Base-by-base conservation (phyloP, 495 filamentous ascomycete species). In the Podospora australis region DNA sequence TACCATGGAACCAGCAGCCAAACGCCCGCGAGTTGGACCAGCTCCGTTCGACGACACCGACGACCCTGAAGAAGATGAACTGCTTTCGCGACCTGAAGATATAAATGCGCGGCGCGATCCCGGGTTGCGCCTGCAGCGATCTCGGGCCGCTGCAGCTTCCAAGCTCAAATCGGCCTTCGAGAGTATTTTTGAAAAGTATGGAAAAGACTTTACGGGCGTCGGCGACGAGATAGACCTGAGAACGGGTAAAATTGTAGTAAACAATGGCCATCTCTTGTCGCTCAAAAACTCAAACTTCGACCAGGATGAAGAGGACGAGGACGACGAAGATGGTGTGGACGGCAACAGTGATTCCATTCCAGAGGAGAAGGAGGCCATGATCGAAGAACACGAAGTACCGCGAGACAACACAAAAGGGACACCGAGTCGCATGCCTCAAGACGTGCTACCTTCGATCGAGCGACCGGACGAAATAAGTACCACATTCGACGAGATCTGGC, bases 151-250 rank as follows among this genome's bases (percentile, higher is more conserved):
- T 44, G 84, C 86, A 48, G 79, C 81, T 26, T 63, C 68, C 36
- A 80, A 76, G 34, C 76, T 96, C 10, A 90, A 91, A 69, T 82
- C 79, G 9, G 77, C 80, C 2, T 95, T 92, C 55, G 90, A 96
- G 57, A 60, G 71, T 36, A 95, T 98, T 29, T 95, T 96, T 57
- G 78, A 80, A 23, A 95, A 92, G 64, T 98, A 96, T 62, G 79
- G 74, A 17, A 78, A 77, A 55, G 84, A 96, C 65, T 95, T 95
- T 57, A 78, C 78, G 3, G 86, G 81, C 22, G 71, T 88, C 23
- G 88, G 82, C 23, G 63, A 66, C 48, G 63, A 66, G 49, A 63
- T 66, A 21, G 52, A 62, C 30, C 52, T 66, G 29, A 41, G 52
- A 10, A 92, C 84, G 0, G 88, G 86, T 17, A 70, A 86, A 36